A percentile compares a stretch with the other conserved stretches of the same genome.
Evolutionary conservation across 192 early-diverging fungal genomes (phyloP).

Genomic region (Ambispora gerdemannii): DNA sequence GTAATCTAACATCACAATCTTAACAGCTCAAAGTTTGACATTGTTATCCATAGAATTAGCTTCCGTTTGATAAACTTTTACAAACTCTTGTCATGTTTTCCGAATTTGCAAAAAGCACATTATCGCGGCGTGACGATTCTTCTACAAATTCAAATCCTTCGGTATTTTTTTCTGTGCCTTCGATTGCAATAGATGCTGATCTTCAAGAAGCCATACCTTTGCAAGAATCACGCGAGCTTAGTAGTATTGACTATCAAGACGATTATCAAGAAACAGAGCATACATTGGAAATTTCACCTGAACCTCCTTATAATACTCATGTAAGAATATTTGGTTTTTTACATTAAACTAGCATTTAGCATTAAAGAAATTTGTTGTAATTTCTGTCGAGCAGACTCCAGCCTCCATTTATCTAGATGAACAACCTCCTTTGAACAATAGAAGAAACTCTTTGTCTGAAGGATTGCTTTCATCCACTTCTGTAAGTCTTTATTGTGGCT

Average conservation of each 20-base stretch:
- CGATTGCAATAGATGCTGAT: constrained; percentile 6
- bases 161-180: constrained; percentile 13
- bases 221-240: background rate
- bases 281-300: background rate
- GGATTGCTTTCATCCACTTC: constrained; percentile 45
- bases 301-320: background rate
- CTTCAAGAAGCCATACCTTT: constrained; percentile 10
- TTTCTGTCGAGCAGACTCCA: constrained; percentile 40
- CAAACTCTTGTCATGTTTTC: constrained; percentile 21
- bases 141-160: constrained; percentile 3
- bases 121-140: background rate
- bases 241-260: background rate
- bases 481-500: constrained; percentile 31
- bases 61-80: too few relatives aligned
- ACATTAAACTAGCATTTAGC: background rate
- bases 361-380: background rate
- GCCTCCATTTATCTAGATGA: constrained; percentile 54
- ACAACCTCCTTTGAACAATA: constrained; percentile 34
- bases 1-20: too few relatives aligned
- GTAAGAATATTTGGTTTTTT: background rate
- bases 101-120: background rate
- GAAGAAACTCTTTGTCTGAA: constrained; percentile 42
- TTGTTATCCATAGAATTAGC: too few relatives aligned
- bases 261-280: constrained; percentile 7
- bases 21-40: too few relatives aligned